Evolutionary conservation across 768 basidiomycete genomes (phyloP).

Genomic region (Tricholoma terreum): DNA sequence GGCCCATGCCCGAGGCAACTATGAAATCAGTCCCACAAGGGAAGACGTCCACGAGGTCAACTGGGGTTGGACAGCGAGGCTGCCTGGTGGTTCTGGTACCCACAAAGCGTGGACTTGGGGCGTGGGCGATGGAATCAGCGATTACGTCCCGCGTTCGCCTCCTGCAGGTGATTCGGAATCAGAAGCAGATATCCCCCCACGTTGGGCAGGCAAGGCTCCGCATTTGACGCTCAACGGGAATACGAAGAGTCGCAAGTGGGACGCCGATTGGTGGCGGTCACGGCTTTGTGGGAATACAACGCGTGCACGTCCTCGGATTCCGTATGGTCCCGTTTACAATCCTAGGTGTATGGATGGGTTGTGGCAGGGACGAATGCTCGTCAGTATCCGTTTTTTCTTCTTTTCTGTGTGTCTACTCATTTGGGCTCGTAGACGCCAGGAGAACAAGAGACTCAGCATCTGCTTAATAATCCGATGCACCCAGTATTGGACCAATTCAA

Average conservation of each 20-base stretch:
- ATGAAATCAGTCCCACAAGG: conserved; percentile 41
- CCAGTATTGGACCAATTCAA: conserved; percentile 25
- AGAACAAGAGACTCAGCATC: conserved; percentile 10
- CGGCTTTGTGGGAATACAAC: conserved; percentile 34
- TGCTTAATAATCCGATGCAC: conserved; percentile 12
- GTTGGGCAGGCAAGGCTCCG: conserved; percentile 18
- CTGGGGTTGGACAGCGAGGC: conserved; percentile 29
- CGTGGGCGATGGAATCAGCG: background rate
- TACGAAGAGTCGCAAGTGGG: conserved; percentile 38
- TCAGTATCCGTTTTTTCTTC: conserved; percentile 27
- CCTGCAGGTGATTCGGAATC: background rate
- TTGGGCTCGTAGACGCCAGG: conserved; percentile 20
- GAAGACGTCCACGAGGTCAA: conserved; percentile 64
- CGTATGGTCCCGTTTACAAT: conserved; percentile 31
- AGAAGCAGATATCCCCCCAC: background rate
- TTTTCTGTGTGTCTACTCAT: background rate
- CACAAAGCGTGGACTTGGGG: background rate
- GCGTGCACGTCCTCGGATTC: conserved; percentile 5
- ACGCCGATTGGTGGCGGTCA: conserved; percentile 52
- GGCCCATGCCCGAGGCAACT: conserved; percentile 17
- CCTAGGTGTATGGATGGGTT: conserved; percentile 48
- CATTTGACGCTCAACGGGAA: background rate
- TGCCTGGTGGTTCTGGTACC: conserved; percentile 17
- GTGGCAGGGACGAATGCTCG: conserved; percentile 58
- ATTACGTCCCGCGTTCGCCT: background rate